Evolutionary conservation across 139 green algal genomes (phyloP), one percentile per base, ranked within the genome.

Genomic region (Monoraphidium neglectum): DNA sequence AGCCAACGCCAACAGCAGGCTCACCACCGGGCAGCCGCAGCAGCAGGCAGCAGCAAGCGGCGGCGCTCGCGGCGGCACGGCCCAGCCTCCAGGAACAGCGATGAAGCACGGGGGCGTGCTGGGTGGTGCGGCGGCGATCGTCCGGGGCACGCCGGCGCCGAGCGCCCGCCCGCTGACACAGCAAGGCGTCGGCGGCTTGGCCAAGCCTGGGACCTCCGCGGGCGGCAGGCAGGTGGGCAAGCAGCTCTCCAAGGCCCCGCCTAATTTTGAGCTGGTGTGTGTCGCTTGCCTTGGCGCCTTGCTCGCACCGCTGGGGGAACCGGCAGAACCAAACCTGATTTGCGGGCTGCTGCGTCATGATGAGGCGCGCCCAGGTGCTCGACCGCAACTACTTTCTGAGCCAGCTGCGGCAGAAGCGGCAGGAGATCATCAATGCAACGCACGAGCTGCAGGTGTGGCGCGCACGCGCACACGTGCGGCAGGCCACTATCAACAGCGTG

Each of bases 351-450:
- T n/a, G n/a, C n/a, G n/a, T n/a, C n/a, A n/a, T n/a, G n/a, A n/a
- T n/a, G n/a, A n/a, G n/a, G n/a, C n/a, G n/a, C n/a, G n/a, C n/a
- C n/a, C n/a, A n/a, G n/a, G 84, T 95, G 12, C 75, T 88, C 16
- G 90, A 95, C 76, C 90, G 89, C 68, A 90, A 78, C 30, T 95
- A 84, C 77, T 93, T 90, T 57, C 62, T 95, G 33, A 87, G 74
- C 33, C 78, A 91, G 75, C 82, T 95, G 38, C 79, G 87, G 0
- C 82, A 92, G 53, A 93, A 93, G 73, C 76, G 85, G 2, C 81
- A 87, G 79, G 89, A 93, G 67, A 89, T 95, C 35, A 75, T 85
- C 0, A 82, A 84, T 10, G 79, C 89, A 21, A 90, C 81, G 3
- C 36, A 76, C 47, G 64, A 81, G 6, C 87, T 93, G 85, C 74